Conservation (phyloP, 257 asterid species). For the Petunia axillaris region DNA sequence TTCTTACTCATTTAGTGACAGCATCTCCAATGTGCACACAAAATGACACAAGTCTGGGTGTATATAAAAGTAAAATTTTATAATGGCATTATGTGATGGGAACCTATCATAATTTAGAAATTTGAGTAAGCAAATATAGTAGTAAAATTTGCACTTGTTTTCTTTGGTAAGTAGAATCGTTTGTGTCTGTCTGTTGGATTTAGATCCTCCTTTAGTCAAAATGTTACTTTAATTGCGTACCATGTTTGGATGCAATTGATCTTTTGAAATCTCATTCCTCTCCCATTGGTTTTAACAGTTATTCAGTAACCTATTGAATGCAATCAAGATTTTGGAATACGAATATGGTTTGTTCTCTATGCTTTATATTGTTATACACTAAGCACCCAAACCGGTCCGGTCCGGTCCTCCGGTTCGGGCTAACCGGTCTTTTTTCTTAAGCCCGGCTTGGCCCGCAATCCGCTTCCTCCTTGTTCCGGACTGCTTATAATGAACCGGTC, state of each 20-base stretch:
- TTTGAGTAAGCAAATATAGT: background rate
- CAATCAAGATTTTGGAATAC: background rate
- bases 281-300: slow-evolving; percentile 19
- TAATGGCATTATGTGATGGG: background rate
- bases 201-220: background rate
- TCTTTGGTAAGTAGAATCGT: background rate
- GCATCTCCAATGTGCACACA: too few species aligned
- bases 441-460: too few species aligned
- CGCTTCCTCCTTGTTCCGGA: too few species aligned
- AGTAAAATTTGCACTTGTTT: background rate
- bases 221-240: slow-evolving; percentile 3
- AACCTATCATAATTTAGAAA: background rate
- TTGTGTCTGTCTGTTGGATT: background rate
- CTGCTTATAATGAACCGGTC: too few species aligned
- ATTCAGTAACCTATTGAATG: background rate
- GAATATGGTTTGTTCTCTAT: too few species aligned
- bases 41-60: too few species aligned
- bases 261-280: slow-evolving; percentile 2
- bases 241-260: slow-evolving; percentile 2
- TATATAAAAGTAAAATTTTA: slow-evolving; percentile 4
- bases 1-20: too few species aligned
- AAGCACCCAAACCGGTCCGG: too few species aligned
- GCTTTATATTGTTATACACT: too few species aligned
- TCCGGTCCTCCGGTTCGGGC: too few species aligned
- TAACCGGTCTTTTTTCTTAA: too few species aligned